Conservation (phyloP, 371 early-diverging fungal species). For the Haplosporangium sp. region DNA sequence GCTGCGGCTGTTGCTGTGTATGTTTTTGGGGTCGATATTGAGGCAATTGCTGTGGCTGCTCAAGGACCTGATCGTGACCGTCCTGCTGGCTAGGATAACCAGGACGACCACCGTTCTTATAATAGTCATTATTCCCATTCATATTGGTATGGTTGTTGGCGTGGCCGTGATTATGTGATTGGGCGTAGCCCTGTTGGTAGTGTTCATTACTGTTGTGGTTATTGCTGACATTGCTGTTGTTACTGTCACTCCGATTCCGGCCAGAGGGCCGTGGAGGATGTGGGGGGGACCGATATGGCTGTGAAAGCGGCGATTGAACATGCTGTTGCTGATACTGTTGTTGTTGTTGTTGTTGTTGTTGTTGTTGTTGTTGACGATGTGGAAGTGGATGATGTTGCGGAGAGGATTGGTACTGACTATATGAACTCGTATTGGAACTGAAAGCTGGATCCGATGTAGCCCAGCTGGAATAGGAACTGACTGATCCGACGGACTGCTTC, state of each 20-base stretch:
- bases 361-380: neutral
- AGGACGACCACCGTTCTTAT: neutral
- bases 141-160: slow-evolving; percentile 4
- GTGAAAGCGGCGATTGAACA: neutral
- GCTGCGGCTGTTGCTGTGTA: slow-evolving; percentile 5
- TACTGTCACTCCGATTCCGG: slow-evolving; percentile 17
- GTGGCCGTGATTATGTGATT: slow-evolving; percentile 1
- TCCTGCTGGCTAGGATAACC: slow-evolving; percentile 10
- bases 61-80: slow-evolving; percentile 5
- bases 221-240: slow-evolving; percentile 2
- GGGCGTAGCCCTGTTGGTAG: neutral
- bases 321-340: slow-evolving; percentile 1
- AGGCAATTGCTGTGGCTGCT: slow-evolving; percentile 1
- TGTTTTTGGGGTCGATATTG: slow-evolving; percentile 1
- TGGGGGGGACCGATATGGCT: slow-evolving; percentile 7
- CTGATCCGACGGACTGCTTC: slow-evolving; percentile 33
- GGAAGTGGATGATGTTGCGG: slow-evolving; percentile 1
- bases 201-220: slow-evolving; percentile 1
- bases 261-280: slow-evolving; percentile 11
- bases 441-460: slow-evolving; percentile 35
- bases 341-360: slow-evolving; percentile 8
- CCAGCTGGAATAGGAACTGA: slow-evolving; percentile 39
- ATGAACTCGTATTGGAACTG: slow-evolving; percentile 25
- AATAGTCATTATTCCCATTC: neutral
- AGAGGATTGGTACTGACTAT: slow-evolving; percentile 1